Percentiles rank a stretch among this genome's conserved stretches.
Conservation (phyloP, 2,329 filamentous ascomycete genomes). For the Triangularia setosa region DNA sequence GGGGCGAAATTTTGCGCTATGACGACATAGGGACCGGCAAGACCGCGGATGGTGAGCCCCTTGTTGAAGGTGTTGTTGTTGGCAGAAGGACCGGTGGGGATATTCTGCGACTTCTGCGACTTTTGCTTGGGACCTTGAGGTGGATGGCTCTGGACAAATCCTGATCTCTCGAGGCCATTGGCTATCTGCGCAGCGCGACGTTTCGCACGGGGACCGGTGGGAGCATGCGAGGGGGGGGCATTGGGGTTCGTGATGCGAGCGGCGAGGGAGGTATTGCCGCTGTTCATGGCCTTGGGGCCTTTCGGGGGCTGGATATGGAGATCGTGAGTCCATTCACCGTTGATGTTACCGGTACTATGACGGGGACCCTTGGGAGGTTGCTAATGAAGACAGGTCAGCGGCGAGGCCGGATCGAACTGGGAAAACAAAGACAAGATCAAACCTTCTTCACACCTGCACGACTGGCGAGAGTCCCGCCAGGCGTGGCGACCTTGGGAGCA, state of each 20-base stretch:
- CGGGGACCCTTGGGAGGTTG: constrained; percentile 30
- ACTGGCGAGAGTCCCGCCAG: constrained; percentile 60
- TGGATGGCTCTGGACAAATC: constrained; percentile 31
- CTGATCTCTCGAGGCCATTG: constrained; percentile 41
- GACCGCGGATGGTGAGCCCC: constrained; percentile 69
- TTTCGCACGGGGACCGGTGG: constrained; percentile 20
- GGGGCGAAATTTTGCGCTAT: constrained; percentile 79
- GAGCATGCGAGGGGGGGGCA: not conserved
- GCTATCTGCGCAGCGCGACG: constrained; percentile 41
- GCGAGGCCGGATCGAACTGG: not conserved
- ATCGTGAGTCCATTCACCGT: constrained; percentile 69
- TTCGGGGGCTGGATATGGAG: constrained; percentile 47
- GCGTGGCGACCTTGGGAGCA: constrained; percentile 31
- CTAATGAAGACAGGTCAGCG: constrained; percentile 17
- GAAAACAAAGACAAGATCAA: not conserved
- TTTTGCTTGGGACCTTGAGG: not conserved
- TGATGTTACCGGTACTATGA: constrained; percentile 51
- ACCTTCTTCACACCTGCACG: constrained; percentile 70
- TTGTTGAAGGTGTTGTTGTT: constrained; percentile 28
- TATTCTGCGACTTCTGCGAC: constrained; percentile 21
- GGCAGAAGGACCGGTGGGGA: not conserved
- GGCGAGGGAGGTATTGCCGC: constrained; percentile 36
- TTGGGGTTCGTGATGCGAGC: constrained; percentile 26
- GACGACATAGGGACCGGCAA: constrained; percentile 67
- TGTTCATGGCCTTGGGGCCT: constrained; percentile 27